Base-by-base conservation (phyloP, 2,329 filamentous ascomycete genomes). In the Eutypella sp. region DNA sequence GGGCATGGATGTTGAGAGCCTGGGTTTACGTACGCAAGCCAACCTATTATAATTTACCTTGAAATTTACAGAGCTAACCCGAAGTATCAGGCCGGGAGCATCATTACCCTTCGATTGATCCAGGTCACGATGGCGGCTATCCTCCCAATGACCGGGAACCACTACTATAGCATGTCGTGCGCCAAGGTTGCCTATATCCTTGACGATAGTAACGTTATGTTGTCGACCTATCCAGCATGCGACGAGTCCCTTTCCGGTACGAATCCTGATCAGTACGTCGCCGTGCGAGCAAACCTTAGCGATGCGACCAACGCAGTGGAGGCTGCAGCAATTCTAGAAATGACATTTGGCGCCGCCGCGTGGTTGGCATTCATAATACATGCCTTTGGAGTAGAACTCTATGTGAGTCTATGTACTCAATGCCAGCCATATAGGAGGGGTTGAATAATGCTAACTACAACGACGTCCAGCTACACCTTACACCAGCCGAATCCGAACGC, bases 1-100 rank as follows among this genome's bases (percentile, higher is more conserved):
- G 79, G 3, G 76, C 76, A 1, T 83, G 79, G 79, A 83, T 82
- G 79, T 53, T 83, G 20, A 57, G 79, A 22, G 68, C 72, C 9
- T 74, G 72, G 72, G 65, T 74, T 36, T 71, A 74, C 47, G 65
- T 72, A 47, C 11, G 8, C n/a, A 29, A 8, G 5, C 10, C 16
- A 2, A 5, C 42, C 13, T 24, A 22, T 18, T 33, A n/a, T 13
- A 15, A 8, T 22, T 16, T 27, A 15, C 27, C 33, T 16, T 18
- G 25, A 18, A 13, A 25, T 13, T 27, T 45, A 20, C 16, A 19
- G 13, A 31, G 3, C 44, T 22, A 1, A 20, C 19, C 4, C 13
- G 15, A 22, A 33, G 31, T 33, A n/a, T 33, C 31, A 33, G 31
- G 31, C 31, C 31, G 31, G 31, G 15, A n/a, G 6, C 31, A 16